Evolutionary conservation across 2,329 filamentous ascomycete genomes (phyloP), one percentile per base, ranked within the genome.

Genomic region (Daldinia sp.): DNA sequence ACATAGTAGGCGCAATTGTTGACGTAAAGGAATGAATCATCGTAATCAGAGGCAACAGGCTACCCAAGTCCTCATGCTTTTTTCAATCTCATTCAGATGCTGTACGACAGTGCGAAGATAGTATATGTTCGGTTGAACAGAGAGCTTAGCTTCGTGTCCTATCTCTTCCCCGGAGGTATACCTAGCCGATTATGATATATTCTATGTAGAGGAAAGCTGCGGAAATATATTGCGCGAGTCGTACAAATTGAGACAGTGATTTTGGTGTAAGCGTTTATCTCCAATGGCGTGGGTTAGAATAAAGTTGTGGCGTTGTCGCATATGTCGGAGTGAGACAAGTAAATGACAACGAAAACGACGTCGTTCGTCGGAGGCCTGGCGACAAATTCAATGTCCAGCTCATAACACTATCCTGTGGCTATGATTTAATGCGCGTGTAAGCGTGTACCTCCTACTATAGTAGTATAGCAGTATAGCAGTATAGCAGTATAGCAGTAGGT

Each of bases 281-380:
- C n/a, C 46, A 13, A 28, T 51, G 26, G 26, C 6, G 26, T 33
- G 15, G 3, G 20, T 28, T 46, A 50, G 30, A 48, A 37, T n/a
- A 12, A 42, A 42, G n/a, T 41, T 37, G 60, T 44, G 56, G 56
- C 6, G 33, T 54, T 26, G 20, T 62, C 30, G 48, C 46, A 62
- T 67, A 62, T 56, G 60, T 62, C 63, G 50, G 66, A 65, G 60
- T 26, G 64, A 51, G 30, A 53, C 48, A 51, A 59, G 33, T 39
- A 67, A 60, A 41, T 46, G 57, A 44, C 30, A n/a, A 51, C 56
- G 42, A 46, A n/a, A 20, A 55, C 39, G 23, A 65, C 26, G 20
- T 56, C 48, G 41, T 39, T 39, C 23, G n/a, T 56, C n/a, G 61
- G 59, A 63, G 60, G 68, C 53, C 53, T 61, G 30, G 42, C 28